Evolutionary conservation across 2,329 filamentous ascomycete species (phyloP), one percentile per base, ranked within the genome.

Genomic region (Talaromyces albobiverticillius): DNA sequence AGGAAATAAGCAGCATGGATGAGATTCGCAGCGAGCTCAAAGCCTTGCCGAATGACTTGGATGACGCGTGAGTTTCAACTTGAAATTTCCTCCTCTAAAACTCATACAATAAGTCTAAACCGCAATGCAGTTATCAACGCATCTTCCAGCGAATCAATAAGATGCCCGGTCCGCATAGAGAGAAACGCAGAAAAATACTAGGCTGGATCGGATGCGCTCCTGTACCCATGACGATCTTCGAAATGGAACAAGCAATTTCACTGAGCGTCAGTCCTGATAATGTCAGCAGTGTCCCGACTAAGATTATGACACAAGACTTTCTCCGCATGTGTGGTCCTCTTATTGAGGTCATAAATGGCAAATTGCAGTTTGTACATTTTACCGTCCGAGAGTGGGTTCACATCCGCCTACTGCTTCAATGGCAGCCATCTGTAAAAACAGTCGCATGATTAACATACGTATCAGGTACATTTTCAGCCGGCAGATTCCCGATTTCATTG

Each of bases 301-400:
- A 34, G 31, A 8, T 34, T 34, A 8, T 34, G n/a, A n/a, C 26
- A 29, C 26, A 29, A 29, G 57, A 62, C 38, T 6, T 65, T 25
- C 47, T 58, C 31, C 26, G 47, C 18, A 34, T 67, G 7, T 69
- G 67, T 49, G 67, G 67, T 3, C 65, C 67, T 1, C 60, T 71
- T 22, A 53, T 71, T 3, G 68, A 71, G 53, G 36, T 65, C 18
- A 56, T 62, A 1, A 61, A 69, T 57, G 61, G 58, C 3, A 53
- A 59, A 20, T 54, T 67, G 10, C 66, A 67, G 3, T 67, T 71
- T 49, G 65, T 69, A 3, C 67, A 71, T 49, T 71, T 69, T 54
- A 71, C 67, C 3, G 67, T 61, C 14, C 63, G 68, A 47, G 61
- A 69, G 79, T 95, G 13, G 7, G 36, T 40, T 40, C 36, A 40